Conservation (phyloP, 371 early-diverging fungal genomes). For the Rhizopus sp. region DNA sequence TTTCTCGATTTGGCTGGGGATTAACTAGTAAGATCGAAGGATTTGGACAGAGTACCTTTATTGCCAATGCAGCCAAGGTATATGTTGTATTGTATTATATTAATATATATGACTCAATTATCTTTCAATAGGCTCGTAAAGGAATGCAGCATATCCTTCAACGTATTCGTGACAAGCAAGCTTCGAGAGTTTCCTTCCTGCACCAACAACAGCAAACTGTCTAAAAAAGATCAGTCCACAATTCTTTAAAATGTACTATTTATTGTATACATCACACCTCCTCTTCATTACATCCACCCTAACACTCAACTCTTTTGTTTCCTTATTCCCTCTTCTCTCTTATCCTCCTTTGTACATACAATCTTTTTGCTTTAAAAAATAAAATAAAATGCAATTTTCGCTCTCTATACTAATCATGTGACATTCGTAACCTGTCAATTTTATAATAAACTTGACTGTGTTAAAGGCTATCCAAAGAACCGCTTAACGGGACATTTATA, state of each 20-base stretch:
- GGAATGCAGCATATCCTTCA: conserved; percentile 90
- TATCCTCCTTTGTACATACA: no score
- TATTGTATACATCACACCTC: neutral
- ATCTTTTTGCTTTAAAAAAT: no score
- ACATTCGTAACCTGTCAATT: no score
- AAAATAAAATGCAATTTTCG: no score
- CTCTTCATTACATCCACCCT: neutral
- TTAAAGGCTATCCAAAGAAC: no score
- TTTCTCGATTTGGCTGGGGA: conserved; percentile 89
- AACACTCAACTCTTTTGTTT: neutral
- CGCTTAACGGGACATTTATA: no score
- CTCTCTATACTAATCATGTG: no score
- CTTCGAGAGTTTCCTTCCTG: conserved; percentile 16
- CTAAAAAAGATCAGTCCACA: neutral
- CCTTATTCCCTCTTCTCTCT: no score
- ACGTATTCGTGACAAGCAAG: conserved; percentile 65
- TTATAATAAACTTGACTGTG: no score
- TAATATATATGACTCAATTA: neutral
- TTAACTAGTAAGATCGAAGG: conserved; percentile 80
- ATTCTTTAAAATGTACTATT: neutral
- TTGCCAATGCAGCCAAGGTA: conserved; percentile 81
- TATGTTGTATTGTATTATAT: conserved; percentile 1
- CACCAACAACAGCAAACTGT: neutral
- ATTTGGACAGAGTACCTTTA: conserved; percentile 87
- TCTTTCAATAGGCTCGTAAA: conserved; percentile 67